These are phyloP conservation scores for Colletotrichum lupini DNA, from an alignment of 2,329 filamentous ascomycete genomes.

Conservation along the genomic window DNA sequence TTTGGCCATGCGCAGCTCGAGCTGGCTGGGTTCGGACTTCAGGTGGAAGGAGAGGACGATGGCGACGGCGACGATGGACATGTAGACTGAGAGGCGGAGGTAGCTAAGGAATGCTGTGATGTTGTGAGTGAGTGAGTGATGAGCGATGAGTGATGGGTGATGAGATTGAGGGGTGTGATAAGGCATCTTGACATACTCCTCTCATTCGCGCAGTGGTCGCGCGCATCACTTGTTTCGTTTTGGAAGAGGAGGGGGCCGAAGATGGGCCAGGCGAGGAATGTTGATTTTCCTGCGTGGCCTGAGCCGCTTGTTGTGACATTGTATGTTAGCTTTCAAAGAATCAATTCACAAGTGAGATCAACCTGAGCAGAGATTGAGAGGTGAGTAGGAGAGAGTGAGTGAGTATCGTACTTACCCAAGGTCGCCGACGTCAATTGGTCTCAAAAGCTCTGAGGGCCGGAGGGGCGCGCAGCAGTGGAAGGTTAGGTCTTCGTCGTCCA, in stretches of 20 bases:
- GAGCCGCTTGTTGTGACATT: conserved; percentile 19
- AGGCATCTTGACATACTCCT: conserved; percentile 60
- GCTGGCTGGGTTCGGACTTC: conserved; percentile 73
- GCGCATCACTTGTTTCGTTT: conserved; percentile 78
- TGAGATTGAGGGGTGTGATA: not conserved
- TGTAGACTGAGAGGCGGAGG: conserved; percentile 88
- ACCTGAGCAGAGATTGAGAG: not conserved
- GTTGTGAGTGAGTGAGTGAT: not conserved
- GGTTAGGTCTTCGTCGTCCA: conserved; percentile 51
- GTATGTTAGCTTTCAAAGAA: conserved; percentile 1
- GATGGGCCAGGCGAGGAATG: conserved; percentile 71
- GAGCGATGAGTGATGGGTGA: too few species aligned
- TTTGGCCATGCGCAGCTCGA: conserved; percentile 82
- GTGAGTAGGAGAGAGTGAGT: too few species aligned
- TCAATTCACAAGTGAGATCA: not conserved
- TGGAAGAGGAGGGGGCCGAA: conserved; percentile 78
- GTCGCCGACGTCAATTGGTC: conserved; percentile 58
- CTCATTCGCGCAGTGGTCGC: conserved; percentile 85
- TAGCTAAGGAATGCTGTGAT: conserved; percentile 83
- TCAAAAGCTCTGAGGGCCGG: conserved; percentile 44
- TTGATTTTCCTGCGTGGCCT: conserved; percentile 43
- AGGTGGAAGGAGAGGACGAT: conserved; percentile 96
- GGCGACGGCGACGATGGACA: conserved; percentile 88
- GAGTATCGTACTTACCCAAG: conserved; percentile 45
- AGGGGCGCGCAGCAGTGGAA: conserved; percentile 54